These are phyloP conservation scores for Volutella citrinella DNA, from an alignment of 2,329 filamentous ascomycete genomes.

Conservation along the genomic window DNA sequence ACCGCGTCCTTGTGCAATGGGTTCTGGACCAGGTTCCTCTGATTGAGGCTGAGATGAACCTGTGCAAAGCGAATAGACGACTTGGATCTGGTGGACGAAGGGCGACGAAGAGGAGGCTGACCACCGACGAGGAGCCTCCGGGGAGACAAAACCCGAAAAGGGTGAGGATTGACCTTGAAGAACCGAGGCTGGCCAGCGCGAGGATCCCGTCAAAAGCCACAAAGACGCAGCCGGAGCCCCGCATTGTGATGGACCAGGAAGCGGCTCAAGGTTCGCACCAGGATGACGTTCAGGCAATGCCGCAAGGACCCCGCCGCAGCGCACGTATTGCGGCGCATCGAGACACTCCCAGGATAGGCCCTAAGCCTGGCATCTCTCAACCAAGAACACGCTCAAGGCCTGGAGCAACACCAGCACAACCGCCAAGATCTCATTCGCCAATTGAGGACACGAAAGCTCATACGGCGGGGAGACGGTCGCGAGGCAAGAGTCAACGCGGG, in stretches of 20 bases:
- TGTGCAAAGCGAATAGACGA: not conserved
- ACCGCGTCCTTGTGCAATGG: slow-evolving; percentile 23
- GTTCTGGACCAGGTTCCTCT: slow-evolving; percentile 25
- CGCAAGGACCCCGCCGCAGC: not conserved
- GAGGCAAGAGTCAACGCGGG: slow-evolving; percentile 1
- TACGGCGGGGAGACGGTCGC: not conserved
- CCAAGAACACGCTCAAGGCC: not conserved
- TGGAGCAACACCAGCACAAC: not conserved
- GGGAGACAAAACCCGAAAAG: not conserved
- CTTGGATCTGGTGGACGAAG: too few relatives aligned
- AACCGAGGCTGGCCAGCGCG: not conserved
- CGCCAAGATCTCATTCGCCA: not conserved
- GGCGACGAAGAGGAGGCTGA: slow-evolving; percentile 1
- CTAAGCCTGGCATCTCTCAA: not conserved
- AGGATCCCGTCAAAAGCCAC: not conserved
- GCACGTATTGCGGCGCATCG: slow-evolving; percentile 1
- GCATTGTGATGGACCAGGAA: slow-evolving; percentile 1
- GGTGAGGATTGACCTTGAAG: slow-evolving; percentile 1
- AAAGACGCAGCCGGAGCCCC: not conserved
- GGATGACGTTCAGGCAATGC: not conserved
- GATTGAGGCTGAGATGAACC: slow-evolving; percentile 23
- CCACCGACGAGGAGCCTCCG: not conserved
- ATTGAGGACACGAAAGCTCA: slow-evolving; percentile 1
- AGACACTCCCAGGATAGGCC: not conserved
- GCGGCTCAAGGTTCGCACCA: not conserved